Evolutionary conservation across 371 early-diverging fungal genomes (phyloP), one percentile per base, ranked within the genome.

Genomic region (Smittium culicis): DNA sequence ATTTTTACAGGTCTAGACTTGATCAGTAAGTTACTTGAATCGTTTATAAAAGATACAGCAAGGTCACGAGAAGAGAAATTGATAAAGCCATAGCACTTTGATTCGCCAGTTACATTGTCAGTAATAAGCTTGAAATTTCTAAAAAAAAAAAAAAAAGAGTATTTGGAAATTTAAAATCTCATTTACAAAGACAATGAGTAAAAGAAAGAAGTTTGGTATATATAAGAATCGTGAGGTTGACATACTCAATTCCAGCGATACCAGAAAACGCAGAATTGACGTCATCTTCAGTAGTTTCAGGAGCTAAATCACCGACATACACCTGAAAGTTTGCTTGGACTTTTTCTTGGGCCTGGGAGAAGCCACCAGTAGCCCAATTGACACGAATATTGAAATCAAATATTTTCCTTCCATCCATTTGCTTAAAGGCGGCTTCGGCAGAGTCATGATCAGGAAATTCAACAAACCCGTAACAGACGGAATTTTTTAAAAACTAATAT

Each of bases 401-500:
- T 35, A 78, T 67, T 28, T 69, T 72, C 67, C 83, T 83, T 8
- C 92, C 92, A 71, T 89, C 88, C 76, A 93, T 79, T 28, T 71
- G 78, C 70, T 86, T 82, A 25, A 92, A 74, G 54, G 92, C 93
- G 65, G 74, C 70, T 56, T 88, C 88, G 29, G 94, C 94, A 59
- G 80, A 73, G 45, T 77, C 77, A 71, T 84, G 87, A 57, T 88
- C 88, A 60, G 70, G 74, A 80, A 87, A 90, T 73, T 92, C 93
- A 58, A 94, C 86, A 75, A 94, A 94, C n/a, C 90, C 94, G 78
- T 90, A 94, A 78, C 88, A 90, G 67, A 88, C 75, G 32, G 86
- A 83, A 28, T 78, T 79, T 55, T 82, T 74, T 57, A 68, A 69
- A 66, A 71, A 67, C 85, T 82, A 75, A 59, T 45, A 33, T 17